Conservation (phyloP, 2,329 filamentous ascomycete genomes). For the Penicillium sumatraense region DNA sequence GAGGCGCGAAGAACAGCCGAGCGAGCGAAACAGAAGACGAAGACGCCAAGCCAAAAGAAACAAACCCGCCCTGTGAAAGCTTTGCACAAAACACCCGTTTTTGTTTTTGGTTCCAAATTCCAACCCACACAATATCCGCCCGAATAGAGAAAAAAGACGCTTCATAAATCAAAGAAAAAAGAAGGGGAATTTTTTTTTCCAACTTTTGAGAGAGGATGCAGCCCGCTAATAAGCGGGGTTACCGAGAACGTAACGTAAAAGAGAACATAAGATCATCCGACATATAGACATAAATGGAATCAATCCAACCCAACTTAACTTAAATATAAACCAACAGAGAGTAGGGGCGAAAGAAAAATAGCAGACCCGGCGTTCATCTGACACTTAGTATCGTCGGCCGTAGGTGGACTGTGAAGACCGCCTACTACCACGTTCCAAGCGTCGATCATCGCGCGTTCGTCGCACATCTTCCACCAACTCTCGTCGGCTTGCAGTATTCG, state of each 20-base stretch:
- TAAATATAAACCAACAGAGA: not conserved
- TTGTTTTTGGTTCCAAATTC: constrained; percentile 20
- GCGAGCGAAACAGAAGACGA: not conserved
- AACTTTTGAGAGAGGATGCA: constrained; percentile 26
- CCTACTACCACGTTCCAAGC: constrained; percentile 43
- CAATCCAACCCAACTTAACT: too few relatives aligned
- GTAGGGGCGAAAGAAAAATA: not conserved
- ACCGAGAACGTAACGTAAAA: constrained; percentile 3
- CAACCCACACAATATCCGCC: constrained; percentile 20
- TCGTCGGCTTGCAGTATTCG: constrained; percentile 33
- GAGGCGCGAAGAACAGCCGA: too few relatives aligned
- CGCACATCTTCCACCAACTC: constrained; percentile 41
- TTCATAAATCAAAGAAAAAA: constrained; percentile 5
- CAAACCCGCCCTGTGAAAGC: constrained; percentile 5
- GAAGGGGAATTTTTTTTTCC: constrained; percentile 14
- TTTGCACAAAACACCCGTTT: constrained; percentile 19
- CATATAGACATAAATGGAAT: constrained; percentile 4
- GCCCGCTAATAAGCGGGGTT: constrained; percentile 11
- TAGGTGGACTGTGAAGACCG: constrained; percentile 46
- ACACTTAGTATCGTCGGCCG: constrained; percentile 25
- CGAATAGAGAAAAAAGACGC: constrained; percentile 8
- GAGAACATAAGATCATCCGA: constrained; percentile 12
- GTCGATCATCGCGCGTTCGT: constrained; percentile 38
- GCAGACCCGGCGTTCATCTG: not conserved
- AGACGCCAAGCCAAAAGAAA: too few relatives aligned